phyloP scores from a whole-genome alignment of 805 yeast genomes.

The Barnettozyma californica region DNA sequence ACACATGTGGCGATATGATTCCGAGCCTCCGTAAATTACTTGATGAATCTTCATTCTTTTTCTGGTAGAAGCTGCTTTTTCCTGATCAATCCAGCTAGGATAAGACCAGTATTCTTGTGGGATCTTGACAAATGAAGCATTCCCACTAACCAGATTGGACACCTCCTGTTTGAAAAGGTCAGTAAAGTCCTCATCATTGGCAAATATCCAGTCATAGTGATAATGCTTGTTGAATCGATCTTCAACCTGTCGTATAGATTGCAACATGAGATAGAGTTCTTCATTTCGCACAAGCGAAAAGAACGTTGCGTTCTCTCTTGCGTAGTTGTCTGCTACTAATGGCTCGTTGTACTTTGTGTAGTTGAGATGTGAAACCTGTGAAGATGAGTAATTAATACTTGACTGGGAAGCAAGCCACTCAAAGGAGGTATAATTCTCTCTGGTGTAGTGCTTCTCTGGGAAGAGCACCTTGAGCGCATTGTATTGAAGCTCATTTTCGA shows the following conservation, averaged over 20 bases:
- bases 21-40: conserved; percentile 61
- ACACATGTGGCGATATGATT: conserved; percentile 85
- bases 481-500: conserved; percentile 16
- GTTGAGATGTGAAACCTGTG: not conserved
- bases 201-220: conserved; percentile 92
- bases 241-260: conserved; percentile 58
- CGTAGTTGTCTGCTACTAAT: not conserved
- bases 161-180: conserved; percentile 75
- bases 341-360: not conserved
- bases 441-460: conserved; percentile 21
- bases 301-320: conserved; percentile 55
- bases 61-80: conserved; percentile 61
- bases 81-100: conserved; percentile 78
- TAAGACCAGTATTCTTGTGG: conserved; percentile 83
- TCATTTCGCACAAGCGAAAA: conserved; percentile 65
- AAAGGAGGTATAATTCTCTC: conserved; percentile 17
- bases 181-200: conserved; percentile 81
- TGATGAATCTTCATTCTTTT: conserved; percentile 78
- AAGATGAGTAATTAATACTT: not conserved
- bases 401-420: conserved; percentile 13
- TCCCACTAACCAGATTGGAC: conserved; percentile 67
- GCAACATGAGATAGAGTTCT: conserved; percentile 52
- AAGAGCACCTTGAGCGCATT: conserved; percentile 21
- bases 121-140: conserved; percentile 68
- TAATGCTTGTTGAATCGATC: conserved; percentile 69